Conservation (phyloP, 768 basidiomycete genomes). For the Kwoniella newhampshirensis region DNA sequence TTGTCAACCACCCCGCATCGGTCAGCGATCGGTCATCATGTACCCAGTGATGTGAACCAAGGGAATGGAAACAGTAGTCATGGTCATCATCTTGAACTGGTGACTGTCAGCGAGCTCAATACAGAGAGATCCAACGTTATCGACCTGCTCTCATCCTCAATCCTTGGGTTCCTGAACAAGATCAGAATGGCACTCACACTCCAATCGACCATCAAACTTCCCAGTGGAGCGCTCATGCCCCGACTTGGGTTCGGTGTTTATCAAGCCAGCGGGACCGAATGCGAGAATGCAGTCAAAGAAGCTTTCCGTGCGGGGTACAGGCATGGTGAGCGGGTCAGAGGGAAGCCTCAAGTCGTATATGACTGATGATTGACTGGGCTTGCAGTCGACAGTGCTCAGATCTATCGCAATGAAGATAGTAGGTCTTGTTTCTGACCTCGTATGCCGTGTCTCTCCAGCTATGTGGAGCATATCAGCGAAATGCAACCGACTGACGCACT, state of each 20-base stretch:
- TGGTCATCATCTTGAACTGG: too few relatives aligned
- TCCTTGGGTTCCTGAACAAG: too few relatives aligned
- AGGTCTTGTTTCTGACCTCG: constrained; percentile 3
- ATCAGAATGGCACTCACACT: constrained; percentile 20
- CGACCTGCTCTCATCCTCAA: too few relatives aligned
- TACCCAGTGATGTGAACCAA: too few relatives aligned
- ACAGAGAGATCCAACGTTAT: too few relatives aligned
- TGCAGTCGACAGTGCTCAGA: constrained; percentile 21
- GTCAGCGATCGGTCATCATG: too few relatives aligned
- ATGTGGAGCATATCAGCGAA: too few relatives aligned
- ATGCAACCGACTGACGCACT: too few relatives aligned
- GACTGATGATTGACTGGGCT: background rate
- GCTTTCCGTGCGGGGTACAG: constrained; percentile 46
- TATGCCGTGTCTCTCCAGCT: too few relatives aligned
- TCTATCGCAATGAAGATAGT: constrained; percentile 30
- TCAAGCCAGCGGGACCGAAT: constrained; percentile 39
- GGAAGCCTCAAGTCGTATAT: background rate
- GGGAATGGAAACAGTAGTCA: too few relatives aligned
- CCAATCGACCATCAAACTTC: constrained; percentile 32
- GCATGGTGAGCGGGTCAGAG: constrained; percentile 25
- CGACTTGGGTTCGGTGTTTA: constrained; percentile 54
- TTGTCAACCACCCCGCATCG: too few relatives aligned
- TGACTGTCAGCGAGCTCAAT: too few relatives aligned
- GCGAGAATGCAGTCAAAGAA: constrained; percentile 31
- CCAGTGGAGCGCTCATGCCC: constrained; percentile 43